Base-by-base conservation (phyloP, 2,329 filamentous ascomycete genomes). In the Monosporascus sp. region DNA sequence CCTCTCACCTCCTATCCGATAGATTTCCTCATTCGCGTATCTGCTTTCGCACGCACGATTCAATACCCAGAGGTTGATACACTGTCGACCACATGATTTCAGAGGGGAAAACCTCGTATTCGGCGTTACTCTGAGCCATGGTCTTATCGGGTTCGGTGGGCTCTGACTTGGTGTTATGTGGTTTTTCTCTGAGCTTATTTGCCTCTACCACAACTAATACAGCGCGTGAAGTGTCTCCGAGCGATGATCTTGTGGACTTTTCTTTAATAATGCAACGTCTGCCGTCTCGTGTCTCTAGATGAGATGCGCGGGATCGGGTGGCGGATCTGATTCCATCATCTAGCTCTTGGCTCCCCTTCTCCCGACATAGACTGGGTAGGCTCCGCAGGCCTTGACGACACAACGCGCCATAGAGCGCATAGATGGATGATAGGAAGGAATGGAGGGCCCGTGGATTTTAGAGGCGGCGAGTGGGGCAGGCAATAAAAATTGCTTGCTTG, bases 21-120 rank as follows among this genome's bases (percentile, higher is more conserved):
- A 65, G 56, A 63, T 57, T 50, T 58, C 47, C 47, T 61, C 37
- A 31, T 46, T 54, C 59, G 56, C 57, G 54, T 57, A 20, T 58
- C 57, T 58, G 50, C 45, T 60, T 62, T 63, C 50, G 56, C 37
- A 49, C 38, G 57, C 54, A 58, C 44, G 52, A 55, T 46, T 55
- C 48, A 62, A 65, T 65, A 65, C 62, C 62, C 62, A 55, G 54
- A 22, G 60, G 62, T 54, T 59, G 57, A 55, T 51, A 53, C 55
- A 50, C 48, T 52, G 51, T 54, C 55, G 44, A 48, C 50, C 37
- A 51, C 37, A 53, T 48, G 53, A 45, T 53, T 56, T 57, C 49
- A 17, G 48, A 56, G 48, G 50, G n/a, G 31, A 46, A 51, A 44
- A 47, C 31, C 43, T 53, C 44, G 46, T 50, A 58, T 49, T 46